Conservation (phyloP, 768 basidiomycete genomes). For the Gymnopilus dilepis region DNA sequence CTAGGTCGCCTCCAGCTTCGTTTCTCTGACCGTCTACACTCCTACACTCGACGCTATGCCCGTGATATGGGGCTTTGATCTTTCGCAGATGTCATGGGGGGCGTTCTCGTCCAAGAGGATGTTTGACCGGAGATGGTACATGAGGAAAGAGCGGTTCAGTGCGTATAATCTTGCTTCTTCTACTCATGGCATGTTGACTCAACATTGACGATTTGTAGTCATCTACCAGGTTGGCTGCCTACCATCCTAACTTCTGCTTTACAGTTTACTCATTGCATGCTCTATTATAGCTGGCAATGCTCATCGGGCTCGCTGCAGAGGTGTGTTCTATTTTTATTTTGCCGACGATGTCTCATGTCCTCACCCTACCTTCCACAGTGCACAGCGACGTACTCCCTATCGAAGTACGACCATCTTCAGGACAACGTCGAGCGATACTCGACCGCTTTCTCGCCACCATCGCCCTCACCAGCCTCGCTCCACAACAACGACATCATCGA, state of each 20-base stretch:
- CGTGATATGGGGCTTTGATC: slow-evolving; percentile 40
- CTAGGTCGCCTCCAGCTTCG: slow-evolving; percentile 2
- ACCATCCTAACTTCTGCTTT: not conserved
- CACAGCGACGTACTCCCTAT: slow-evolving; percentile 40
- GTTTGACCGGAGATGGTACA: slow-evolving; percentile 38
- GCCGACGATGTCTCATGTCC: not conserved
- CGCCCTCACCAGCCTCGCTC: slow-evolving; percentile 22
- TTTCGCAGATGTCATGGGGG: slow-evolving; percentile 39
- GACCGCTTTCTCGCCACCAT: not conserved
- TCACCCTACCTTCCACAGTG: slow-evolving; percentile 21
- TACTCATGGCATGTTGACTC: not conserved
- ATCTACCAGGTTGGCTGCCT: slow-evolving; percentile 22
- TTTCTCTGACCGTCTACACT: not conserved
- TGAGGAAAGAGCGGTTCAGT: slow-evolving; percentile 39
- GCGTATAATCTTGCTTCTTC: slow-evolving; percentile 13
- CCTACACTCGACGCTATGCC: slow-evolving; percentile 22
- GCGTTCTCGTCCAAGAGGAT: slow-evolving; percentile 36
- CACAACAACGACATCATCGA: slow-evolving; percentile 38
- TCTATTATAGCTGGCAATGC: slow-evolving; percentile 33
- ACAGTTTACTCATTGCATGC: slow-evolving; percentile 7
- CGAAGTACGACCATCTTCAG: slow-evolving; percentile 39
- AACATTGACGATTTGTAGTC: slow-evolving; percentile 14
- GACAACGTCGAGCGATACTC: slow-evolving; percentile 28
- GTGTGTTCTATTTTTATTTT: slow-evolving; percentile 16
- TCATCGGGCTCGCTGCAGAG: slow-evolving; percentile 38